Evolutionary conservation across 148 eudicot species (phyloP), one percentile per base, ranked within the genome.

Genomic region (Silene conica): DNA sequence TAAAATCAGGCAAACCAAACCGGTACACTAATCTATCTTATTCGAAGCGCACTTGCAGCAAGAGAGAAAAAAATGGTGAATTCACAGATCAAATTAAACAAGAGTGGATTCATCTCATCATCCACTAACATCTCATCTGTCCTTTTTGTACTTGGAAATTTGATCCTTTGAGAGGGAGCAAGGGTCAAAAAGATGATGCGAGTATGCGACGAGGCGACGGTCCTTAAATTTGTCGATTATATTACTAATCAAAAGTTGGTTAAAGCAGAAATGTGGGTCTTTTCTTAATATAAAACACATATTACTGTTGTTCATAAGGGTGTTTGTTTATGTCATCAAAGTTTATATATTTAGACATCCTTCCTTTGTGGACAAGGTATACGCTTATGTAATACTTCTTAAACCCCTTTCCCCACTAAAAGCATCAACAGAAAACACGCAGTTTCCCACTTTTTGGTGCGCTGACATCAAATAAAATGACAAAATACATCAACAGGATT

Each of bases 391-490:
- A 46, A 60, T 20, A 46, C 58, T n/a, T n/a, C n/a, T n/a, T 69
- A 67, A 64, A 74, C 55, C 21, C 64, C 60, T 71, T 56, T 20
- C 31, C 31, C 70, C 82, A 75, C 82, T 80, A 57, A 73, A 80
- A 65, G 79, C 68, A 28, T 71, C 2, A 57, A 80, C 76, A 72
- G 26, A 65, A 79, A 70, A 71, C 79, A 75, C 82, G 79, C 82
- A 76, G 63, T 67, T 80, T 72, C 80, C 83, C 80, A 80, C 83
- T 76, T 80, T 76, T 72, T 66, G 54, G 80, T 80, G 83, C 83
- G 80, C 76, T 80, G 64, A 80, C 83, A 72, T 80, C 83, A 80
- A 15, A 72, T 59, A 21, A 76, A 76, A 80, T 62, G 76, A 77
- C 83, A 75, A 80, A 76, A 68, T 54, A 20, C 23, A 31, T 73